phyloP scores from a whole-genome alignment of 2,329 filamentous ascomycete genomes.

The Lecanoromycetidae sp. region DNA sequence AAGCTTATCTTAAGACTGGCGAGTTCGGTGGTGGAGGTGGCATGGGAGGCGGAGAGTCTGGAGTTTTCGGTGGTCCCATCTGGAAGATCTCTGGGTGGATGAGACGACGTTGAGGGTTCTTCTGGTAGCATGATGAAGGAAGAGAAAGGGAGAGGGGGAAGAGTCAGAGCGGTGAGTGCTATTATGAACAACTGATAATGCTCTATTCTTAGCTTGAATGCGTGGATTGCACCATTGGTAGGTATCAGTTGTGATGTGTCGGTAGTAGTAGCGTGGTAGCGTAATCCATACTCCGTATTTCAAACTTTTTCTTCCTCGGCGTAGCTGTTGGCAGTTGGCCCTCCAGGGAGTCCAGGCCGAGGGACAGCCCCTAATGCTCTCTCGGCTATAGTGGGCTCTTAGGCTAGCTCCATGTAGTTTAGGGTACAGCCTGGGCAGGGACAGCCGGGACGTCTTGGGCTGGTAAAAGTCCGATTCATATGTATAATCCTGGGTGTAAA shows the following conservation, averaged over 20 bases:
- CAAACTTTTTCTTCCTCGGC: slow-evolving; percentile 3
- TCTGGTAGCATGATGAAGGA: slow-evolving; percentile 9
- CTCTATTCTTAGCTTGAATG: slow-evolving; percentile 3
- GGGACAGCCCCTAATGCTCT: no score
- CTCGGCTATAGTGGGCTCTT: not conserved
- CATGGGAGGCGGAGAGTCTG: slow-evolving; percentile 18
- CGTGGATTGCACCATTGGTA: not conserved
- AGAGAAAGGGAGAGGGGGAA: not conserved
- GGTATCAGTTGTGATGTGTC: not conserved
- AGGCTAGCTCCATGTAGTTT: not conserved
- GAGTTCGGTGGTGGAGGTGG: slow-evolving; percentile 42
- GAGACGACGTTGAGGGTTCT: slow-evolving; percentile 10
- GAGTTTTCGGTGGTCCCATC: slow-evolving; percentile 15
- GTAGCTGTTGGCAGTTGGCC: no score
- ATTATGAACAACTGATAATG: slow-evolving; percentile 2
- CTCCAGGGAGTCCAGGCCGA: no score
- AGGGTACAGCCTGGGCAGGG: no score
- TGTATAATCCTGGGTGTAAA: no score
- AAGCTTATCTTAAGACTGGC: slow-evolving; percentile 55
- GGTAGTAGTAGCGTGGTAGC: not conserved
- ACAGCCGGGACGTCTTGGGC: no score
- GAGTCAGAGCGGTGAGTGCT: slow-evolving; percentile 5
- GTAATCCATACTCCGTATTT: not conserved
- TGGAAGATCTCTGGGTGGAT: slow-evolving; percentile 11
- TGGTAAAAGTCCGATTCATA: not conserved